Evolutionary conservation across 2,329 filamentous ascomycete species (phyloP), one percentile per base, ranked within the genome.

Genomic region (Xylariaceae sp.): DNA sequence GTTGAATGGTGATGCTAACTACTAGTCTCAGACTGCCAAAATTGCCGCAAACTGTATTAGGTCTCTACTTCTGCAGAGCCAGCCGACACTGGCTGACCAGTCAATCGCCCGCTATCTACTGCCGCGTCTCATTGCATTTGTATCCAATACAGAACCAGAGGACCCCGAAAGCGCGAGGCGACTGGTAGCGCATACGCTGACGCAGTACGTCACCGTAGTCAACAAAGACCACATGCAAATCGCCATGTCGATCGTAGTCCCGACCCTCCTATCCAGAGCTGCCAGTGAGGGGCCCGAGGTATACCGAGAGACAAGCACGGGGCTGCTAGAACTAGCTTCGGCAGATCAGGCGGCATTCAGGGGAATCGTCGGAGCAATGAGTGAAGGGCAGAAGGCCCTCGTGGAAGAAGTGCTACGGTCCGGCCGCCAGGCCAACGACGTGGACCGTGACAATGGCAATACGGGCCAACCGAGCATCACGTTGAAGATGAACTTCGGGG

Each of bases 41-140:
- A 92, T 96, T 52, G 91, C 94, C 1, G 88, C 90, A 57, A 91
- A 90, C 66, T 99, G 94, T 71, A 83, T 92, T 61, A 85, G 92
- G 53, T 94, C 91, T 7, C 80, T 97, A 7, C 78, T 97, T 29
- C 74, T 96, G 3, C 76, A 87, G 63, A 73, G 80, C 49, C 74
- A 81, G 48, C 75, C 83, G 59, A 80, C 85, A 55, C 61, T 78
- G 0, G 84, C 88, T 18, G 86, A 91, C 66, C 81, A 90, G 62
- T 83, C 80, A 55, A 85, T 97, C 48, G 81, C 86, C 1, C 81
- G 88, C 47, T 85, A 87, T 61, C 75, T 96, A 47, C 77, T 92
- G 47, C 88, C 90, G 1, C 83, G 85, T 16, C 76, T 95, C 18
- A 75, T 97, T 45, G 75, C 80, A 13, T 97, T 96, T 71, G 78